A percentile compares a stretch with the other conserved stretches of the same genome.
These are phyloP conservation scores for Pichia occidentalis DNA, from an alignment of 805 yeast species.

Conservation along the genomic window DNA sequence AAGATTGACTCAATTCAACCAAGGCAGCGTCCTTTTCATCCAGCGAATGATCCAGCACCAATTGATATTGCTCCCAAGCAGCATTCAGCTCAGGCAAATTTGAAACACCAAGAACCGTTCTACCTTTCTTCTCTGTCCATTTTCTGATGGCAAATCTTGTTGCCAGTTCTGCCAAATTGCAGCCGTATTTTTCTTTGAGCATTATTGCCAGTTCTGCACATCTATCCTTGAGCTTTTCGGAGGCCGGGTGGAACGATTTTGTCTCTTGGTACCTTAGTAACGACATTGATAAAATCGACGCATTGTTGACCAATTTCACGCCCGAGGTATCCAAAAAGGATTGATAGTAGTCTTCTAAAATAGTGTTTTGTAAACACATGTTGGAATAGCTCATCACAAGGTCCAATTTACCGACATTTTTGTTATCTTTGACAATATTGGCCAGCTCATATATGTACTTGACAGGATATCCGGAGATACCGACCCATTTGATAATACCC, in stretches of 20 bases:
- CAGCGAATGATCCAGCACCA: conserved; percentile 32
- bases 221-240: conserved; percentile 46
- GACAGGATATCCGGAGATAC: conserved; percentile 85
- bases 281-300: conserved; percentile 86
- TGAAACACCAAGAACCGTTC: conserved; percentile 76
- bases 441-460: conserved; percentile 55
- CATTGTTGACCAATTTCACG: conserved; percentile 60
- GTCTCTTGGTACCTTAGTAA: conserved; percentile 62
- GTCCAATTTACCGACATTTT: conserved; percentile 60
- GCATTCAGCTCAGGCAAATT: conserved; percentile 52
- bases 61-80: conserved; percentile 55
- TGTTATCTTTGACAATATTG: conserved; percentile 26
- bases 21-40: conserved; percentile 38
- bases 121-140: conserved; percentile 47
- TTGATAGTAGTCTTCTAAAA: conserved; percentile 40
- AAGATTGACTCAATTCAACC: conserved; percentile 36
- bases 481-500: conserved; percentile 60
- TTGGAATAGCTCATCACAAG: conserved; percentile 73
- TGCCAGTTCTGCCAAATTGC: conserved; percentile 77
- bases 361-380: conserved; percentile 72
- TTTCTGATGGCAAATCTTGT: conserved; percentile 63
- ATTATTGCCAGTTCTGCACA: conserved; percentile 39
- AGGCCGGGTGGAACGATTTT: conserved; percentile 76
- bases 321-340: conserved; percentile 47
- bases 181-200: conserved; percentile 33